Base-by-base conservation (phyloP, 768 basidiomycete genomes). In the Russula foetens region DNA sequence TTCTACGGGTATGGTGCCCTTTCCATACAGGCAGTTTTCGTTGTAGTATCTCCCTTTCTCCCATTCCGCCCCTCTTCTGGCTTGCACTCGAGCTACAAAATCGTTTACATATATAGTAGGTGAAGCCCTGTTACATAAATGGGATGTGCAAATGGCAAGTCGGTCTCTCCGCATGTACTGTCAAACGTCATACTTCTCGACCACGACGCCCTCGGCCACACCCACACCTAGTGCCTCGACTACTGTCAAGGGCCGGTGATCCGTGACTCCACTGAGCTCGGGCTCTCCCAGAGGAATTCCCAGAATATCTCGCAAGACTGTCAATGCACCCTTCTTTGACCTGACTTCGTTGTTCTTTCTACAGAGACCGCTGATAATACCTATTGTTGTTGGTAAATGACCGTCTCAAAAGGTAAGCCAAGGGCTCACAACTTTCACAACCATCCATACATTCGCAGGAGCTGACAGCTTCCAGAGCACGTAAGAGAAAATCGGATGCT, bases 251-350 rank as follows among this genome's bases (percentile, higher is more conserved):
- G 71, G 73, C 56, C 58, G 3, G 58, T 60, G 11, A 66, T 55
- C 3, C 64, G 28, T 21, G 67, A 63, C 26, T 31, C 23, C 70
- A 11, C 24, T 47, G 38, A 69, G 8, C 76, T 69, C 15, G 69
- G 69, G 56, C 78, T 74, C 52, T 69, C 64, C 75, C 53, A 77
- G 73, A 1, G 72, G 69, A 3, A 71, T 65, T 14, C 72, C 79
- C 19, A 91, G 79, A 15, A 92, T 71, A 19, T 79, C 79, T 46
- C 80, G 81, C 7, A 92, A 72, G 41, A 92, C 73, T 28, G 92
- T 71, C 28, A 78, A 69, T 1, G 90, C 90, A n/a, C 92, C 92
- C 7, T 79, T 57, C 69, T 93, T 93, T 12, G 86, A 89, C 17
- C 76, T 78, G 3, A 92, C 83, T n/a, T 76, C 71, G 71, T 92